Evolutionary conservation across 2,329 filamentous ascomycete species (phyloP).

Genomic region (Grosmannia clavigera): DNA sequence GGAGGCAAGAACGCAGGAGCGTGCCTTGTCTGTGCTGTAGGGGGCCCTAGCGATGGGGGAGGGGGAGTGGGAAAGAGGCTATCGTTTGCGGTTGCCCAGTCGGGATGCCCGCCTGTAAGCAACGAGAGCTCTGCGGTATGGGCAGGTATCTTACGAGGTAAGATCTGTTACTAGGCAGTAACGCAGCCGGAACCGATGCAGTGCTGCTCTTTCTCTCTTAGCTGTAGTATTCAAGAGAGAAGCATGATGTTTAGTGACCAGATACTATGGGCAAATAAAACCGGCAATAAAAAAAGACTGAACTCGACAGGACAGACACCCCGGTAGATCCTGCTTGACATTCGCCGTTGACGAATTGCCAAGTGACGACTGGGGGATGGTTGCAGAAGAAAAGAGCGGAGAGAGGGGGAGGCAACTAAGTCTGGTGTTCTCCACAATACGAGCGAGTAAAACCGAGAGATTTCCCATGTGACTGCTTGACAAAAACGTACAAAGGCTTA

Average conservation of each 20-base stretch:
- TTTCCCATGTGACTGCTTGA: not conserved
- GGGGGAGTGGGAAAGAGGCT: not conserved
- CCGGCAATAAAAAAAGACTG: not conserved
- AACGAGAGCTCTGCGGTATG: not conserved
- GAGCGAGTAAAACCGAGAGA: not conserved
- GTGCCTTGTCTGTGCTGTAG: not conserved
- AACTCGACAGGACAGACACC: not conserved
- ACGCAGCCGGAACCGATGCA: not conserved
- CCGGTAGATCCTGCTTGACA: not conserved
- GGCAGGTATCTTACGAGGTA: not conserved
- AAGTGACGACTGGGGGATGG: not conserved
- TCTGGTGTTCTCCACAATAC: not conserved
- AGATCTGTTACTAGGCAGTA: not conserved
- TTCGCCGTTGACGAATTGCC: not conserved
- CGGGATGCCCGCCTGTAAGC: not conserved
- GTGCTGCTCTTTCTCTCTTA: not conserved
- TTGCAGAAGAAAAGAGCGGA: not conserved
- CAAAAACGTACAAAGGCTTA: not conserved
- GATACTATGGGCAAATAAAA: not conserved
- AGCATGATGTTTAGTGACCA: not conserved
- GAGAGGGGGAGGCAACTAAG: not conserved
- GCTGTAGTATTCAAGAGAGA: not conserved
- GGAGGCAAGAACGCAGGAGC: not conserved
- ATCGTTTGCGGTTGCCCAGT: not conserved
- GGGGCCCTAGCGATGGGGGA: not conserved